Percentiles rank a stretch among this genome's conserved stretches.
phyloP scores from a whole-genome alignment of 306 rosid species.

The Prunus mira region DNA sequence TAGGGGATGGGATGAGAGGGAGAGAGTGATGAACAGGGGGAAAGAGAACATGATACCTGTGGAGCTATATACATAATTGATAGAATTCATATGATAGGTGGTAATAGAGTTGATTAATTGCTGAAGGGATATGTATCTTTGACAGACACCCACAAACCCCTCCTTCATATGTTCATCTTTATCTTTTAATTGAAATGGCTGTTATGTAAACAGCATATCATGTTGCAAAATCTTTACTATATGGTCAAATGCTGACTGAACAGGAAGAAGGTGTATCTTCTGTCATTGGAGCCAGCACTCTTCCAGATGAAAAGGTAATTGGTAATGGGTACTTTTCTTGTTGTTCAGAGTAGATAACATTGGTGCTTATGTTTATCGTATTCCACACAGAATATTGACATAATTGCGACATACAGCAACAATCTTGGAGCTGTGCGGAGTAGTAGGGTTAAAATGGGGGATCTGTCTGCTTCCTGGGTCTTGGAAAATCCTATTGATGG shows the following conservation, averaged over 20 bases:
- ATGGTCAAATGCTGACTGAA: conserved; percentile 20
- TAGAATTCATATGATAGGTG: neutral
- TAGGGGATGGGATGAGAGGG: too few relatives aligned
- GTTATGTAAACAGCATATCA: neutral
- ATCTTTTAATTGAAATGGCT: neutral
- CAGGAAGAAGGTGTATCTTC: conserved; percentile 50
- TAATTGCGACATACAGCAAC: conserved; percentile 76
- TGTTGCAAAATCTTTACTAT: conserved; percentile 18
- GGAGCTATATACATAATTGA: neutral
- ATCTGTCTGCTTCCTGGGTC: conserved; percentile 86
- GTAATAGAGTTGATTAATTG: neutral
- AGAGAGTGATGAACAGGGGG: neutral
- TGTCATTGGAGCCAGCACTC: conserved; percentile 30
- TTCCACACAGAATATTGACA: conserved; percentile 70
- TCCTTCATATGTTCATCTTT: neutral
- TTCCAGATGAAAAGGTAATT: conserved; percentile 68
- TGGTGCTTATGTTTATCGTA: conserved; percentile 28
- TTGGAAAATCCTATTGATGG: conserved; percentile 69
- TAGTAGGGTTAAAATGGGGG: conserved; percentile 72
- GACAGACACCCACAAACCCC: neutral
- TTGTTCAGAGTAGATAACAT: conserved; percentile 12
- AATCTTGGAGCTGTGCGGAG: conserved; percentile 60
- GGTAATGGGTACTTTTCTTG: conserved; percentile 4
- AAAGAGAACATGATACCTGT: neutral
- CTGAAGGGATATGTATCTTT: neutral